Percentiles rank a stretch among this genome's conserved stretches.
Conservation (phyloP, 768 basidiomycete genomes). For the Mrakia blollopis region DNA sequence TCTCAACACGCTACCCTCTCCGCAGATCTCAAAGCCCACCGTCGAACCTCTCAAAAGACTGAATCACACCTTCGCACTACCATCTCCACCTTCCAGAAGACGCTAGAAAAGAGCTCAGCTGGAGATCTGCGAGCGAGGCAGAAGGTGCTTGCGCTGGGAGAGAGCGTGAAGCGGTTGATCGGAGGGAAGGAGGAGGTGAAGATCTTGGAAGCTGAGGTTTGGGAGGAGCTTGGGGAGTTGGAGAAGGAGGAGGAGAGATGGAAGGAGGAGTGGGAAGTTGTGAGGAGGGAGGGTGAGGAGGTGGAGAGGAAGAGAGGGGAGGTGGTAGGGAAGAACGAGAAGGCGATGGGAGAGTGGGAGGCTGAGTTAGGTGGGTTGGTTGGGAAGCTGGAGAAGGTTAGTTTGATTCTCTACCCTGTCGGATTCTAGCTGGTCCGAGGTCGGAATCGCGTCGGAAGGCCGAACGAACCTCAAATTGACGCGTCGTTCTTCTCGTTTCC, state of each 20-base stretch:
- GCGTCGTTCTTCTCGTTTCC: neutral
- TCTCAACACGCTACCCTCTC: constrained; percentile 15
- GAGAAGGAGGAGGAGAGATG: constrained; percentile 16
- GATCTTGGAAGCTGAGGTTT: constrained; percentile 14
- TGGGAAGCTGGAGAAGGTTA: constrained; percentile 26
- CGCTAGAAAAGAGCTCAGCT: constrained; percentile 70
- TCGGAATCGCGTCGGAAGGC: too few species aligned
- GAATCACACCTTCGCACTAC: constrained; percentile 75
- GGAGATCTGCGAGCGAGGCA: constrained; percentile 77
- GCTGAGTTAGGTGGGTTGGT: constrained; percentile 18
- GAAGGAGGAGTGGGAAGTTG: constrained; percentile 15
- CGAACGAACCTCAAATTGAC: neutral
- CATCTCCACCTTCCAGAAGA: constrained; percentile 75
- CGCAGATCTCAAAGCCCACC: constrained; percentile 63
- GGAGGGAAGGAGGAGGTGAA: constrained; percentile 28
- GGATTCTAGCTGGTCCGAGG: too few species aligned
- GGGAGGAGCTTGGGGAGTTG: constrained; percentile 7
- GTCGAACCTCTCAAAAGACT: constrained; percentile 76
- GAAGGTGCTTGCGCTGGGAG: constrained; percentile 80
- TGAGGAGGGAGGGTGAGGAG: constrained; percentile 2
- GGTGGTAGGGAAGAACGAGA: constrained; percentile 25
- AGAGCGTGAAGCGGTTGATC: constrained; percentile 64
- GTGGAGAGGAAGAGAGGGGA: constrained; percentile 22
- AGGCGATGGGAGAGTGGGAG: constrained; percentile 14
- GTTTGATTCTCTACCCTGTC: neutral